Percentiles rank a stretch among this genome's conserved stretches.
These are phyloP conservation scores for Rhodotorula sp. DNA, from an alignment of 1,284 basidiomycete genomes.

Conservation along the genomic window DNA sequence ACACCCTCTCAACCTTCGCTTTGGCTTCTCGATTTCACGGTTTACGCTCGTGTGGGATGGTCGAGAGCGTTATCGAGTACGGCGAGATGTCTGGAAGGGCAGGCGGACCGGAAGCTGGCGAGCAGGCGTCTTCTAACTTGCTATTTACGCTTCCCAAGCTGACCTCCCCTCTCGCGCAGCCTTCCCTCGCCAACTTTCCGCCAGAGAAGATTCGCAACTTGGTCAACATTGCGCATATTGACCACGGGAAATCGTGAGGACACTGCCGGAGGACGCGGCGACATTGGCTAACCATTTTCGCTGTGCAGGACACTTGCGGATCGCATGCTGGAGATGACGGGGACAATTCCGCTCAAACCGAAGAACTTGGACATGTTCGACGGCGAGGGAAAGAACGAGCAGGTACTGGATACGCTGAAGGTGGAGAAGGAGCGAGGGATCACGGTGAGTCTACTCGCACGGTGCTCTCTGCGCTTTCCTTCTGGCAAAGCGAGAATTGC, in stretches of 20 bases:
- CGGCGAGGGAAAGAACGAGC: conserved; percentile 67
- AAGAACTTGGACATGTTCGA: conserved; percentile 50
- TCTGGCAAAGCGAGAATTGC: neutral
- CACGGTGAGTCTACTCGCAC: conserved; percentile 70
- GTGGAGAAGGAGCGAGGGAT: conserved; percentile 92
- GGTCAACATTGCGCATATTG: conserved; percentile 69
- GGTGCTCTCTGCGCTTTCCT: conserved; percentile 54
- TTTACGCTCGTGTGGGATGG: no score
- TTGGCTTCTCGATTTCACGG: no score
- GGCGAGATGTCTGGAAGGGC: neutral
- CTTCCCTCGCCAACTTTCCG: conserved; percentile 55
- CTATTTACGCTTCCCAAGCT: neutral
- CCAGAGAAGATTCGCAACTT: conserved; percentile 84
- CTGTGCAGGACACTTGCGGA: conserved; percentile 70
- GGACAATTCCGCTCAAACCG: conserved; percentile 57
- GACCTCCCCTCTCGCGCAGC: neutral
- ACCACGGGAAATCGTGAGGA: conserved; percentile 65
- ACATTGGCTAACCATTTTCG: neutral
- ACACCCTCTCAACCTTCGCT: no score
- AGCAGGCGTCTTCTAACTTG: neutral
- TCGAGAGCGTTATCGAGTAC: neutral
- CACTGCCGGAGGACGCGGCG: no score
- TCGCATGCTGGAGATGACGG: conserved; percentile 70
- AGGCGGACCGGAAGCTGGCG: neutral
- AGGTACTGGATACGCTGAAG: conserved; percentile 93